Evolutionary conservation across 495 filamentous ascomycete species (phyloP).

Genomic region (Penicillium desertorum): DNA sequence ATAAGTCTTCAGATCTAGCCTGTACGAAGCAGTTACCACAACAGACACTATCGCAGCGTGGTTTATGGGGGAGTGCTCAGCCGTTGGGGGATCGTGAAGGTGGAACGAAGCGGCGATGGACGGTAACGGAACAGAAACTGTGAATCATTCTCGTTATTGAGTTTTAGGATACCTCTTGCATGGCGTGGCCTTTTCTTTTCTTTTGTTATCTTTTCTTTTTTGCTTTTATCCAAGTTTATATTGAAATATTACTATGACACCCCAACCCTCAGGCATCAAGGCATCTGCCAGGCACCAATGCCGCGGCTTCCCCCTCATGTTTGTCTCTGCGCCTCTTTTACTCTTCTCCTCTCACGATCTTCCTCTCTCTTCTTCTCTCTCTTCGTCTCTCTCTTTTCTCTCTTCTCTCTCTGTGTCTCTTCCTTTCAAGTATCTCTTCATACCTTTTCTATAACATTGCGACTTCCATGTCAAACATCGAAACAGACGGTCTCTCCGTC

Average conservation of each 20-base stretch:
- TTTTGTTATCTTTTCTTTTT: conserved; percentile 9
- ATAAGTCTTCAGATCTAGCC: conserved; percentile 11
- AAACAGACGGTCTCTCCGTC: conserved; percentile 40
- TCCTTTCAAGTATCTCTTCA: neutral
- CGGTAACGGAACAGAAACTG: conserved; percentile 42
- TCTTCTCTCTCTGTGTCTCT: conserved; percentile 8
- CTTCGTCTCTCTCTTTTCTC: neutral
- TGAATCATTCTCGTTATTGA: conserved; percentile 17
- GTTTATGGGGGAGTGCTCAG: conserved; percentile 45
- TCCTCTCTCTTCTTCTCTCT: neutral
- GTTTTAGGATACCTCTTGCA: conserved; percentile 31
- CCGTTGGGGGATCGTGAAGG: conserved; percentile 36
- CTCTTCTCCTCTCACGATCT: conserved; percentile 2
- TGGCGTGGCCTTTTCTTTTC: conserved; percentile 20
- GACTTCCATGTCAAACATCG: conserved; percentile 32
- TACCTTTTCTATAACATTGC: neutral
- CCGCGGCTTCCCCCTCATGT: conserved; percentile 17
- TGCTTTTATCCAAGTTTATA: neutral
- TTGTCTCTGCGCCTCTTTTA: conserved; percentile 2
- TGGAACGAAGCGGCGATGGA: conserved; percentile 43
- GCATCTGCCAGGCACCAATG: conserved; percentile 8
- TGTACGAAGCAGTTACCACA: conserved; percentile 35
- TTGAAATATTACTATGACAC: conserved; percentile 3
- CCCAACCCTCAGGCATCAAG: conserved; percentile 16
- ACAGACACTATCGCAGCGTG: conserved; percentile 39